These are phyloP conservation scores for Phytophthora pistaciae DNA, from an alignment of 352 stramenopile genomes.

Conservation along the genomic window DNA sequence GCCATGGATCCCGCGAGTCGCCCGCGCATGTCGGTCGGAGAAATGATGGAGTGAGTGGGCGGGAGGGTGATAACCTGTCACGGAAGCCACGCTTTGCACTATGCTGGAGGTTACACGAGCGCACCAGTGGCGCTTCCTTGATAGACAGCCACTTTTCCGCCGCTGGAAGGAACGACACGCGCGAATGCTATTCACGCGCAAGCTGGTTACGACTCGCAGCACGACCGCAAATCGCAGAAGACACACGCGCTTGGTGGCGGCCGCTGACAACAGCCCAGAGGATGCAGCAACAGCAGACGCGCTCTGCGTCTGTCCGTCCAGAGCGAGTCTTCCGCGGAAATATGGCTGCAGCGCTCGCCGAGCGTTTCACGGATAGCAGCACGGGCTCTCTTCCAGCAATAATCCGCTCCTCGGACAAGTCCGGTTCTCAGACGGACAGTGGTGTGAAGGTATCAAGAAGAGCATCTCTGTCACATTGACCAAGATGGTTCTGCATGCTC, in stretches of 20 bases:
- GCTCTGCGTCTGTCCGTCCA: background rate
- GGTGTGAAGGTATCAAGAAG: background rate
- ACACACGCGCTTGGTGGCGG: constrained; percentile 4
- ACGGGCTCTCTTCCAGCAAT: background rate
- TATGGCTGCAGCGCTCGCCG: background rate
- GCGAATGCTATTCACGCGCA: background rate
- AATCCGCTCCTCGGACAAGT: background rate
- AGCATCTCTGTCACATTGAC: background rate
- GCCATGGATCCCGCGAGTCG: constrained; percentile 19
- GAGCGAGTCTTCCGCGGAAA: constrained; percentile 17
- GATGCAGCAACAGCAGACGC: background rate
- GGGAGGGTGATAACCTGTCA: background rate
- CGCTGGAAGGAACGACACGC: background rate
- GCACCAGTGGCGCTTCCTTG: constrained; percentile 10
- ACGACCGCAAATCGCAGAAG: constrained; percentile 12
- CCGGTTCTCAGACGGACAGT: background rate
- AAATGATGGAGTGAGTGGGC: background rate
- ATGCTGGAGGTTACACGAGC: constrained; percentile 3
- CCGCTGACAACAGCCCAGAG: constrained; percentile 20
- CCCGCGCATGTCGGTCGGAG: constrained; percentile 16
- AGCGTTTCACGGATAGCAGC: constrained; percentile 12
- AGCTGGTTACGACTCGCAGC: background rate
- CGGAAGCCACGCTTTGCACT: background rate
- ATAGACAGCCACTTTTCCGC: background rate
- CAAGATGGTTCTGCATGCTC: background rate